Percentiles rank a stretch among this genome's conserved stretches.
Conservation (phyloP, 805 yeast species). For the Metschnikowia kofuensis region DNA sequence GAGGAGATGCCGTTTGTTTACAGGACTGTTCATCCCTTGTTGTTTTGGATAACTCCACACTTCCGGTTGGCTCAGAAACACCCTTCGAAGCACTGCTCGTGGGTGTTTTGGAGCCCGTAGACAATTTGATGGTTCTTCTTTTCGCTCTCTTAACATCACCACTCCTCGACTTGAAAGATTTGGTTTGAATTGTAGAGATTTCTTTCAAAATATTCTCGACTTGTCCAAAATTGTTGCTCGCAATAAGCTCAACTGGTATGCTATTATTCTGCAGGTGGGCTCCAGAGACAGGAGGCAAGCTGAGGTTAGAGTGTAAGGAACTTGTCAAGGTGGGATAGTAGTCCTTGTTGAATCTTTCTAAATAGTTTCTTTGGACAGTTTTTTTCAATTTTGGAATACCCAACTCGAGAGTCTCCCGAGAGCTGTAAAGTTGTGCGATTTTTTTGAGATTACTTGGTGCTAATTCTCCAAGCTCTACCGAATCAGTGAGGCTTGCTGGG, state of each 20-base stretch:
- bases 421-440: conserved; percentile 49
- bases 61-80: neutral
- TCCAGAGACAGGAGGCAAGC: conserved; percentile 25
- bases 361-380: conserved; percentile 55
- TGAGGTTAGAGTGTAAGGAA: conserved; percentile 35
- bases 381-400: conserved; percentile 57
- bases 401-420: conserved; percentile 79
- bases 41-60: neutral
- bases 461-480: conserved; percentile 14
- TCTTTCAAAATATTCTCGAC: conserved; percentile 37
- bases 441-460: conserved; percentile 50
- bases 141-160: conserved; percentile 35
- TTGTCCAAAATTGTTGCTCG: conserved; percentile 24
- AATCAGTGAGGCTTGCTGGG: conserved; percentile 1
- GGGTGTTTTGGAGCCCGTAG: conserved; percentile 5
- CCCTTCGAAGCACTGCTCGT: neutral
- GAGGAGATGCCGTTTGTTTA: neutral
- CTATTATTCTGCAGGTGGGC: conserved; percentile 26
- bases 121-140: conserved; percentile 40
- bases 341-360: conserved; percentile 40
- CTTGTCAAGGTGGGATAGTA: conserved; percentile 35
- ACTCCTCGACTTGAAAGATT: conserved; percentile 31
- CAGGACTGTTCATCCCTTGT: neutral
- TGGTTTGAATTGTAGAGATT: conserved; percentile 46
- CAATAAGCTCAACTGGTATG: conserved; percentile 38